These are phyloP conservation scores for Avicennia marina DNA, from an alignment of 257 asterid species.

Conservation along the genomic window DNA sequence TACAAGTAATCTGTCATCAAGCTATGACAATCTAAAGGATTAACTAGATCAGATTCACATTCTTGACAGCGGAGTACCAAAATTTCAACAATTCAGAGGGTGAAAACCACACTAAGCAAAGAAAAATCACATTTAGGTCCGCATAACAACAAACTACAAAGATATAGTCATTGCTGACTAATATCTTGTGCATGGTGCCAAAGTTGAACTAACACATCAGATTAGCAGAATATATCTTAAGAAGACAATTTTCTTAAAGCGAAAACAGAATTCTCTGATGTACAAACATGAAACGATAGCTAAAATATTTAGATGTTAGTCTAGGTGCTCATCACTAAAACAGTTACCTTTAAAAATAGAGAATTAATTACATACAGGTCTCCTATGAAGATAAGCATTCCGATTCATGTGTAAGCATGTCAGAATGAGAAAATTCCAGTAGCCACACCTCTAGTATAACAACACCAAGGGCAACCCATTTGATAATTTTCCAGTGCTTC, in stretches of 20 bases:
- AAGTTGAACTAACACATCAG: neutral
- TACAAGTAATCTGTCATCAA: neutral
- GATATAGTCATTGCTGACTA: neutral
- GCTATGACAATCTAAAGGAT: neutral
- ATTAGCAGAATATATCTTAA: too few species aligned
- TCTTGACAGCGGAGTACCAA: conserved; percentile 4
- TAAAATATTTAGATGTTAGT: too few species aligned
- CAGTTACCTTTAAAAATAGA: neutral
- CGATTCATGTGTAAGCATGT: neutral
- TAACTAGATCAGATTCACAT: neutral
- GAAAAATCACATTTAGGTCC: neutral
- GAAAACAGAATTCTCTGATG: too few species aligned
- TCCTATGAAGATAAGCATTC: conserved; percentile 5
- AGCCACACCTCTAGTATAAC: conserved; percentile 65
- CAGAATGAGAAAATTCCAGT: conserved; percentile 14
- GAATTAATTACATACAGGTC: too few species aligned
- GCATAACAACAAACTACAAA: too few species aligned
- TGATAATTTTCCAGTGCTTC: conserved; percentile 63
- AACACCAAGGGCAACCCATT: conserved; percentile 77
- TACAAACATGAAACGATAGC: too few species aligned
- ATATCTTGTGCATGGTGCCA: neutral
- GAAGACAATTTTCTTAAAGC: too few species aligned
- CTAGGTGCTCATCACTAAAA: neutral
- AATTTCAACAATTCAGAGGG: neutral
- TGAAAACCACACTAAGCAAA: conserved; percentile 11